A percentile compares a stretch with the other conserved stretches of the same genome.
phyloP scores from a whole-genome alignment of 2,329 filamentous ascomycete genomes.

The Beauveria brongniartii region DNA sequence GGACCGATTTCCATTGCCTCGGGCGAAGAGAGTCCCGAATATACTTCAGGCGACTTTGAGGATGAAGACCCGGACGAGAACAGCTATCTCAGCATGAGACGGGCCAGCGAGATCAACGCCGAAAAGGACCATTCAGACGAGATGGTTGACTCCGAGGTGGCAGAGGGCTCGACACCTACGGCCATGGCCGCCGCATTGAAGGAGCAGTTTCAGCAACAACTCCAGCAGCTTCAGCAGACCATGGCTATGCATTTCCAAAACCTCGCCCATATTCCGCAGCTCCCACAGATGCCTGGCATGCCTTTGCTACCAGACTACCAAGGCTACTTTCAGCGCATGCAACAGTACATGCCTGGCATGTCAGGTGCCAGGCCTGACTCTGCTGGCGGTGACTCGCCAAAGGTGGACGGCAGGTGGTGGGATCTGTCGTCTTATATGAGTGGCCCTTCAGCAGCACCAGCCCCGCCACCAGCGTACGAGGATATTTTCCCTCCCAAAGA shows the following conservation, averaged over 20 bases:
- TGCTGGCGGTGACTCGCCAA: constrained; percentile 30
- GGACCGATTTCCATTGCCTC: constrained; percentile 33
- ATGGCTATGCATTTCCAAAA: constrained; percentile 61
- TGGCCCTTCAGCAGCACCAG: constrained; percentile 37
- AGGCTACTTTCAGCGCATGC: constrained; percentile 57
- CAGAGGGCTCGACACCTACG: constrained; percentile 40
- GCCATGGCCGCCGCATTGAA: constrained; percentile 62
- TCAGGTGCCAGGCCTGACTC: constrained; percentile 41
- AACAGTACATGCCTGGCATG: constrained; percentile 63
- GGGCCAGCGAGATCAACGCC: constrained; percentile 20
- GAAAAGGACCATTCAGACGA: constrained; percentile 30
- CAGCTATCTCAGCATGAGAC: constrained; percentile 28
- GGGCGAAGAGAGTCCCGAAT: constrained; percentile 35
- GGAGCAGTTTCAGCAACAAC: constrained; percentile 64
- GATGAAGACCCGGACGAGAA: constrained; percentile 33
- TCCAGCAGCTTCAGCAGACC: constrained; percentile 69
- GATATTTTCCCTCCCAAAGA: constrained; percentile 61
- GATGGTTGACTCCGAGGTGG: constrained; percentile 25
- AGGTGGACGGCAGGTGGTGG: constrained; percentile 56
- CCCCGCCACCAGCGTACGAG: constrained; percentile 66
- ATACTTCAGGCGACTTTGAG: constrained; percentile 37
- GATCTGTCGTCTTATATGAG: constrained; percentile 51
- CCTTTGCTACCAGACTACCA: constrained; percentile 64
- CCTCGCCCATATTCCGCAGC: constrained; percentile 44
- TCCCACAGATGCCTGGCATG: constrained; percentile 55